phyloP scores from a whole-genome alignment of 164 flowering plant species.

The Cinnamomum chago region DNA sequence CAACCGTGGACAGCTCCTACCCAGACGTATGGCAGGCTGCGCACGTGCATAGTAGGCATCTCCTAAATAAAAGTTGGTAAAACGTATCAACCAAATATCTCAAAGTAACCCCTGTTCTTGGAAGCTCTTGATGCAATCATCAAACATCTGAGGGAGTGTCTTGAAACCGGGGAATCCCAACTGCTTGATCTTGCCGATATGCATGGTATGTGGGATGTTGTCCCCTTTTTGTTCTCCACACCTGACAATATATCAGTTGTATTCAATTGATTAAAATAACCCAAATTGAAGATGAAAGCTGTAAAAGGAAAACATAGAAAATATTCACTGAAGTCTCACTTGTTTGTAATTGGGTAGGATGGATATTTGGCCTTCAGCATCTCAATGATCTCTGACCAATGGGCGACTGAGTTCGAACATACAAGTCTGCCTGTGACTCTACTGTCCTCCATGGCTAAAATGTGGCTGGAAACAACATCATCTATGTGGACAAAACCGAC shows the following conservation, averaged over 20 bases:
- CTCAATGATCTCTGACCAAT: conserved; percentile 75
- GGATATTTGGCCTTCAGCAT: conserved; percentile 82
- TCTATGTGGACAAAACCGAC: conserved; percentile 90
- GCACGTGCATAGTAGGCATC: too few relatives aligned
- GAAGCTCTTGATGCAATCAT: conserved; percentile 83
- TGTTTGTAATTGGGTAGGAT: conserved; percentile 52
- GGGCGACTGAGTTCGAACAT: conserved; percentile 75
- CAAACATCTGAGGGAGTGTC: conserved; percentile 74
- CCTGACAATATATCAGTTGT: conserved; percentile 29
- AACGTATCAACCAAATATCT: conserved; percentile 9
- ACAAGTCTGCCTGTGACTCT: conserved; percentile 77
- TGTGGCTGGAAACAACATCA: conserved; percentile 72
- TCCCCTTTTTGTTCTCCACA: conserved; percentile 56
- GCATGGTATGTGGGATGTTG: conserved; percentile 72
- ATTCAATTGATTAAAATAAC: background rate
- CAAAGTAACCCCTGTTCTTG: conserved; percentile 65
- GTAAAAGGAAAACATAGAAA: background rate
- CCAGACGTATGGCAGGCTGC: too few relatives aligned
- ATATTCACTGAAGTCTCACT: conserved; percentile 32
- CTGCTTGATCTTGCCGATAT: conserved; percentile 58
- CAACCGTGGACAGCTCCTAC: too few relatives aligned
- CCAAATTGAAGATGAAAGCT: background rate
- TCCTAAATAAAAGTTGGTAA: too few relatives aligned
- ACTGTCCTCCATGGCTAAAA: conserved; percentile 80
- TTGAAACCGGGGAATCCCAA: conserved; percentile 69